Evolutionary conservation across 2,329 filamentous ascomycete species (phyloP).

Genomic region (Trichoderma sp.): DNA sequence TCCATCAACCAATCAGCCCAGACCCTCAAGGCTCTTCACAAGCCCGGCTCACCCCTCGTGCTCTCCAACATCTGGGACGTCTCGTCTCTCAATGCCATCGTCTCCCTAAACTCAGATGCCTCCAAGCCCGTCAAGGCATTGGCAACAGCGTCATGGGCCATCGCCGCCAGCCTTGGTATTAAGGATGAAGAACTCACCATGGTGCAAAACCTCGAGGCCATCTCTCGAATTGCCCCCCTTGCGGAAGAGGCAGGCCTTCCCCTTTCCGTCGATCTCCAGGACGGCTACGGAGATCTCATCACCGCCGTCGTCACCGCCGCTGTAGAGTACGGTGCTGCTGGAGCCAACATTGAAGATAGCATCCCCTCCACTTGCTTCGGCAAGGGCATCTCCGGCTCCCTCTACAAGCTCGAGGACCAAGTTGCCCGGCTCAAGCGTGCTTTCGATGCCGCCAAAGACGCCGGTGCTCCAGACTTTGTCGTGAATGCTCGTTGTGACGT

Average conservation of each 20-base stretch:
- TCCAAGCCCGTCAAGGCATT: slow-evolving; percentile 41
- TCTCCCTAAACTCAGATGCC: slow-evolving; percentile 38
- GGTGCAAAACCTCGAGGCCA: slow-evolving; percentile 48
- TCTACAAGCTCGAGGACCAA: slow-evolving; percentile 44
- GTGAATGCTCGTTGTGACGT: slow-evolving; percentile 58
- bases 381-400: slow-evolving; percentile 31
- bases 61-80: slow-evolving; percentile 56
- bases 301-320: slow-evolving; percentile 43
- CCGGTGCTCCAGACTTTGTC: slow-evolving; percentile 53
- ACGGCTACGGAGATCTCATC: slow-evolving; percentile 53
- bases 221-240: slow-evolving; percentile 43
- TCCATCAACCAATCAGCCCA: slow-evolving; percentile 34
- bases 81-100: slow-evolving; percentile 44
- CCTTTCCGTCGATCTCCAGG: slow-evolving; percentile 57
- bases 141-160: slow-evolving; percentile 50
- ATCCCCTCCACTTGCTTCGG: slow-evolving; percentile 35
- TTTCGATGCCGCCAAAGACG: slow-evolving; percentile 41
- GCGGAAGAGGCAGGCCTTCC: slow-evolving; percentile 42
- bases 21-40: slow-evolving; percentile 44
- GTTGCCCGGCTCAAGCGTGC: slow-evolving; percentile 43
- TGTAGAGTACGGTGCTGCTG: slow-evolving; percentile 51
- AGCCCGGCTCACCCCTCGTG: slow-evolving; percentile 48
- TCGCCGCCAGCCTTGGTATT: slow-evolving; percentile 45
- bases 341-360: slow-evolving; percentile 58
- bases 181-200: slow-evolving; percentile 48